Evolutionary conservation across 2,329 filamentous ascomycete species (phyloP), one percentile per base, ranked within the genome.

Genomic region (Exophiala aquamarina): DNA sequence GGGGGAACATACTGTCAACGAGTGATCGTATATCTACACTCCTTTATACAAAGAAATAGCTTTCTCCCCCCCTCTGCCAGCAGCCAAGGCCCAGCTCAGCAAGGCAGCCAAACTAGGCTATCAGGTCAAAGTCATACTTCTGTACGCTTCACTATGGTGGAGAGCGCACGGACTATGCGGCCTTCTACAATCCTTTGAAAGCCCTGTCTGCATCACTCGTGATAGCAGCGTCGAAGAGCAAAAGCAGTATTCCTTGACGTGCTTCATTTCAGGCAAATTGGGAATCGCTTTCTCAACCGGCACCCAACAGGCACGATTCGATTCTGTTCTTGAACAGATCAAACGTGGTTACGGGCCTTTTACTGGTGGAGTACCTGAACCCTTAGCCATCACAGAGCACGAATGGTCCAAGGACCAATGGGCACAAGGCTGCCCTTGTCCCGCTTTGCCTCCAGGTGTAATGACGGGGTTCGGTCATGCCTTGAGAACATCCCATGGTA

Each of bases 61-160:
- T 0, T 81, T 81, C 59, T 39, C 58, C 0, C 78, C 79, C 0
- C 45, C 64, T 0, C 66, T 82, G 1, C 72, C 73, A 0, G 21
- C 51, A 0, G 51, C 54, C 1, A 77, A 76, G 52, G 55, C 59
- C 14, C 55, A 62, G 0, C 59, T 70, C 28, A 52, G 62, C 5
- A 50, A 67, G 2, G 62, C 67, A 0, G 66, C 65, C 11, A 59
- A 49, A 0, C 68, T 72, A 20, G 75, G 77, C 3, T 71, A 72
- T 49, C 76, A 77, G 52, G 70, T 67, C 44, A 81, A 81, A 58
- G 70, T 69, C 3, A 76, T 81, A 44, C 55, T 73, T 21, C 51
- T 63, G 5, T 77, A 46, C 57, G 3, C 68, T 71, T 0, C 75
- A 69, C 59, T 79, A 75, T 77, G 44, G 33, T 41, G 43, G 43